A percentile compares a stretch with the other conserved stretches of the same genome.
Evolutionary conservation across 306 rosid species (phyloP).

Genomic region (Carpinus viminea): DNA sequence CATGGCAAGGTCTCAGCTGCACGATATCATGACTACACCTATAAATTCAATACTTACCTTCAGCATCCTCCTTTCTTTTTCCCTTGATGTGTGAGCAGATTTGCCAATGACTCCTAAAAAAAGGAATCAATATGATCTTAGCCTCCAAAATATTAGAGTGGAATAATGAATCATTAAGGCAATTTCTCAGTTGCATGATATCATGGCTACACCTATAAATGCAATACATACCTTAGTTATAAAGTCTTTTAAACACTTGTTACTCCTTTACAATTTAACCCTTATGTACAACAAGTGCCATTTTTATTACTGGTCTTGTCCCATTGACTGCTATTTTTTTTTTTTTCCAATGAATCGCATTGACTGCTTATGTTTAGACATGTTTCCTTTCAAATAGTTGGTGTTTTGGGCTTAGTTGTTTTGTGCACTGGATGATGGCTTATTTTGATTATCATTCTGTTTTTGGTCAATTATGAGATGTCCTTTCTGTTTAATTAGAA

Average conservation of each 20-base stretch:
- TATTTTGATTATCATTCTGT: background rate
- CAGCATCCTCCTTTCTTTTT: background rate
- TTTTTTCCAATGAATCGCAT: no score
- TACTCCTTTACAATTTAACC: background rate
- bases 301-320: background rate
- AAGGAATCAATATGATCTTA: background rate
- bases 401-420: background rate
- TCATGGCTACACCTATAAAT: background rate
- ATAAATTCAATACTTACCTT: background rate
- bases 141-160: background rate
- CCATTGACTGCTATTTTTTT: background rate
- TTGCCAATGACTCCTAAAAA: background rate
- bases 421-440: background rate
- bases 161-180: background rate
- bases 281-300: background rate
- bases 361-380: background rate
- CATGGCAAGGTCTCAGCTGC: background rate
- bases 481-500: background rate
- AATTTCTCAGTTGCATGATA: background rate
- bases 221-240: background rate
- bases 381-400: background rate
- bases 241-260: background rate
- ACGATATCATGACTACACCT: background rate
- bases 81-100: background rate
- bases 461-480: background rate